Conservation (phyloP, 768 basidiomycete species). For the Lactarius tabidus region DNA sequence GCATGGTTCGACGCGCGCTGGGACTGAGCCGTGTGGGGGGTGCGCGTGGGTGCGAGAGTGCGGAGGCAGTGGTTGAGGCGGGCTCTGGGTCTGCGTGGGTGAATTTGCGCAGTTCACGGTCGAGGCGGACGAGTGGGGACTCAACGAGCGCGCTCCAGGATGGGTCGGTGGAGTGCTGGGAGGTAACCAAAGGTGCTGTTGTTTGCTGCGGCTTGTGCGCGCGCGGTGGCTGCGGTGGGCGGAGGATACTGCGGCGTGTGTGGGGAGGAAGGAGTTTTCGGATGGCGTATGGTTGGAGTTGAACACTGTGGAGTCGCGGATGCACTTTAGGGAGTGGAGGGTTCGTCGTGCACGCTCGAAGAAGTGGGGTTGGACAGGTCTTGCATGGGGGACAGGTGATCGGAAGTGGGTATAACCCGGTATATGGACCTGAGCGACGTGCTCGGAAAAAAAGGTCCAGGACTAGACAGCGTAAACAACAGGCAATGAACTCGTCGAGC, state of each 20-base stretch:
- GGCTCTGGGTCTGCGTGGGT: constrained; percentile 40
- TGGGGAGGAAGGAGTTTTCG: constrained; percentile 73
- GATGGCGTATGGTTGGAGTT: constrained; percentile 47
- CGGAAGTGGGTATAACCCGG: constrained; percentile 70
- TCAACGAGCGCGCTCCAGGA: constrained; percentile 76
- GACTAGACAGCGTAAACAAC: constrained; percentile 49
- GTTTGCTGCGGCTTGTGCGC: neutral
- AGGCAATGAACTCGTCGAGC: neutral
- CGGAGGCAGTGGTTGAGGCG: constrained; percentile 14
- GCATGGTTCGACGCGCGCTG: constrained; percentile 39
- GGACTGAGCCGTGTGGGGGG: constrained; percentile 61
- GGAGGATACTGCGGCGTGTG: constrained; percentile 68
- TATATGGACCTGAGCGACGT: constrained; percentile 87
- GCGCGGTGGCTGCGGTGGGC: constrained; percentile 45
- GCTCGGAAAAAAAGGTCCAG: constrained; percentile 95
- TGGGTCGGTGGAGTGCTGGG: constrained; percentile 33
- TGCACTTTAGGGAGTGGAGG: constrained; percentile 13
- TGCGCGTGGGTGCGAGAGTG: constrained; percentile 52
- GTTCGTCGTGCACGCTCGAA: neutral
- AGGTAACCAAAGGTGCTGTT: constrained; percentile 10
- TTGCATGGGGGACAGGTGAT: constrained; percentile 45
- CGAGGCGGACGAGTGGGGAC: constrained; percentile 65
- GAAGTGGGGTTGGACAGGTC: constrained; percentile 27
- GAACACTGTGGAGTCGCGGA: constrained; percentile 27
- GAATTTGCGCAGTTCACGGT: constrained; percentile 56